A percentile compares a stretch with the other conserved stretches of the same genome.
phyloP scores from a whole-genome alignment of 257 asterid genomes.

The Nicotiana sylvestris region DNA sequence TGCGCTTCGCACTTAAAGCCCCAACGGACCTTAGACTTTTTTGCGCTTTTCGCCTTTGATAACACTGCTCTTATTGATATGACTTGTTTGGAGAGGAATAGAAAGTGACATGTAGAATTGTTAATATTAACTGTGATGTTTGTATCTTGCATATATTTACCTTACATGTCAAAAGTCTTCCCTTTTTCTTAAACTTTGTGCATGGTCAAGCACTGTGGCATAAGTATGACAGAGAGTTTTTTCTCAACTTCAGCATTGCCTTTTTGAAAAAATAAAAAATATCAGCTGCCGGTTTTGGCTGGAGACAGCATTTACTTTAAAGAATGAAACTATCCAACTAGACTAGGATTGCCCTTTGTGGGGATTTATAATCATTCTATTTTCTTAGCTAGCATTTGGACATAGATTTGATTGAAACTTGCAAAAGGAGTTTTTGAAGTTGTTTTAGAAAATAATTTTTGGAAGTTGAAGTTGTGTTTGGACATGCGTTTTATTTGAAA shows the following conservation, averaged over 20 bases:
- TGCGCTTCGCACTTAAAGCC: too few relatives aligned
- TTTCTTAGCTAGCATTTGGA: too few relatives aligned
- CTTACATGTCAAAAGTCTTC: background rate
- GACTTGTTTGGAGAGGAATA: too few relatives aligned
- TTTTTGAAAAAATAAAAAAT: background rate
- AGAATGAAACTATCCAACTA: background rate
- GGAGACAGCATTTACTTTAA: background rate
- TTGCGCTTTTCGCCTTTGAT: too few relatives aligned
- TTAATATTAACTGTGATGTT: background rate
- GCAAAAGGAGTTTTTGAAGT: too few relatives aligned
- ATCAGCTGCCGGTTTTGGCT: background rate
- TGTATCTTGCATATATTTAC: background rate
- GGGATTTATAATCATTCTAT: background rate
- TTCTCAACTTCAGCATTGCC: background rate
- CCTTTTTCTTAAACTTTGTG: background rate
- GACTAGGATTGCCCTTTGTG: background rate
- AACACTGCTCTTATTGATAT: too few relatives aligned
- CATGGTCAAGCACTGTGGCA: background rate
- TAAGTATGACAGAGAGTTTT: background rate
- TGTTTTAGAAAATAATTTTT: too few relatives aligned
- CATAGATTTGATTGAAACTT: too few relatives aligned
- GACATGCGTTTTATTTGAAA: too few relatives aligned
- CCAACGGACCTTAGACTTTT: too few relatives aligned
- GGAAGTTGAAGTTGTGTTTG: too few relatives aligned
- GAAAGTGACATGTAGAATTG: background rate